Percentiles rank a stretch among this genome's conserved stretches.
Evolutionary conservation across 108 stramenopile genomes (phyloP).

Genomic region (Halocafeteria seosinensis): DNA sequence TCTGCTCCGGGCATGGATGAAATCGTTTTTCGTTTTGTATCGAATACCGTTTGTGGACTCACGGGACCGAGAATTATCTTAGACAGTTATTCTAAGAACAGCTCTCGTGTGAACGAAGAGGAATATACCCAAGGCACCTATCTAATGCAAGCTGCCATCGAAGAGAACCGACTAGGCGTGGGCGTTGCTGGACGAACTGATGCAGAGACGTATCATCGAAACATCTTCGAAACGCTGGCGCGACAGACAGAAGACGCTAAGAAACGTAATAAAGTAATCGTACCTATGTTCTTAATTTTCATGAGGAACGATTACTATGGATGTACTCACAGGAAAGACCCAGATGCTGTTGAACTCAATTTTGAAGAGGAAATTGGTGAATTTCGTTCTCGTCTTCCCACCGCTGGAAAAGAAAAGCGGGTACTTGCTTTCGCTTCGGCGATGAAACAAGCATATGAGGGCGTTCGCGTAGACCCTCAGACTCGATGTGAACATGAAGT

Average conservation of each 20-base stretch:
- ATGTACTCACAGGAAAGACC: background rate
- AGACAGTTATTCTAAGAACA: no score
- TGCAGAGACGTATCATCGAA: background rate
- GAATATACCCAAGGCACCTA: no score
- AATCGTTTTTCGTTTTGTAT: no score
- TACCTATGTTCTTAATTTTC: background rate
- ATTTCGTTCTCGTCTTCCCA: no score
- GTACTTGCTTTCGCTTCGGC: background rate
- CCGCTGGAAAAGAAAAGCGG: background rate
- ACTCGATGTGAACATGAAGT: no score
- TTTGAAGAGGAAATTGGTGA: no score
- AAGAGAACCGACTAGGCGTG: background rate
- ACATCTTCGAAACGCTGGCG: background rate
- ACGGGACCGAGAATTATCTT: no score
- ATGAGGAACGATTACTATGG: background rate
- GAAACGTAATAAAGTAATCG: background rate
- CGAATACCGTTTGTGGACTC: no score
- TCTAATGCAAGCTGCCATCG: background rate
- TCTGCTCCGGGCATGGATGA: no score
- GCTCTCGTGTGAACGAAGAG: no score
- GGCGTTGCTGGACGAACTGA: background rate
- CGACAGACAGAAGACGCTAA: background rate
- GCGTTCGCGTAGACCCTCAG: background rate
- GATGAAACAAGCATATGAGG: background rate
- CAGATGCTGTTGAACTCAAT: background rate